Evolutionary conservation across 306 rosid species (phyloP).

Genomic region (Acacia confusa): DNA sequence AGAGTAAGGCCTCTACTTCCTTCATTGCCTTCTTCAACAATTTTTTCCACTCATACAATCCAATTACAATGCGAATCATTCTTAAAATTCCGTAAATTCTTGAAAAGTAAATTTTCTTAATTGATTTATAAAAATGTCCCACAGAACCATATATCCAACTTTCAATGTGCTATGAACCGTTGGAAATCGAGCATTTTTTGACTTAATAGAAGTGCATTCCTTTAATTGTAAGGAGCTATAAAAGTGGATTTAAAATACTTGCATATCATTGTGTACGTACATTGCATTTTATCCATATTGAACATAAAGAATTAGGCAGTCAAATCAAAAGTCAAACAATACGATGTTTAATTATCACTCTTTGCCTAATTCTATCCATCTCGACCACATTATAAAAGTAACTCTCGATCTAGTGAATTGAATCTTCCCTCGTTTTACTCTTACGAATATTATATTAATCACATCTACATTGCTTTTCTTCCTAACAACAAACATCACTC

Average conservation of each 20-base stretch:
- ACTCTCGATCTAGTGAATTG: not conserved
- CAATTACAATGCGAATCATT: not conserved
- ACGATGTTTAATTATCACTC: not conserved
- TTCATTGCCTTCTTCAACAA: too few relatives aligned
- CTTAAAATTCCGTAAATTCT: not conserved
- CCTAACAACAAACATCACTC: not conserved
- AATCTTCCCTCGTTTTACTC: not conserved
- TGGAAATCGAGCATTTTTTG: not conserved
- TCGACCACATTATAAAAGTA: not conserved
- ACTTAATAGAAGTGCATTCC: not conserved
- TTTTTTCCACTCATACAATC: not conserved
- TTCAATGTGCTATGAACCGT: not conserved
- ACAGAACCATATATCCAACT: not conserved
- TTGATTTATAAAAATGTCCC: not conserved
- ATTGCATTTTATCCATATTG: not conserved
- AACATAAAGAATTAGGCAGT: not conserved
- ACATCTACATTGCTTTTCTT: not conserved
- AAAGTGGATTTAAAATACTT: not conserved
- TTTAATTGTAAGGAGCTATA: not conserved
- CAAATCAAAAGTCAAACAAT: constrained; percentile 11
- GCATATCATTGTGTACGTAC: not conserved
- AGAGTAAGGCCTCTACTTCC: not conserved
- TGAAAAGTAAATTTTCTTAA: not conserved
- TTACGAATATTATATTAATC: not conserved
- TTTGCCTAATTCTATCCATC: not conserved